Base-by-base conservation (phyloP, 257 asterid genomes). In the Gentiana straminea region DNA sequence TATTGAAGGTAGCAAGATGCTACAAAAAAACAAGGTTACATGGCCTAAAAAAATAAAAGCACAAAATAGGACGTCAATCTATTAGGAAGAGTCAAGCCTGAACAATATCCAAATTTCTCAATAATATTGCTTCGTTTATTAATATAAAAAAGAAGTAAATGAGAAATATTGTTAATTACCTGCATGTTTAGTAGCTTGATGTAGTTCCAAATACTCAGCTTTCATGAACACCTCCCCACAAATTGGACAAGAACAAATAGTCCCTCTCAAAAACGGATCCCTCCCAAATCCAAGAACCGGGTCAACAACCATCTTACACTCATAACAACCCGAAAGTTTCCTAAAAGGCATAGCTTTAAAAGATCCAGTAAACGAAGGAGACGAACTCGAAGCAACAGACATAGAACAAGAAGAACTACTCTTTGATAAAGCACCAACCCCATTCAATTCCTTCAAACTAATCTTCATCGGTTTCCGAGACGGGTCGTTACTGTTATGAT, bases 281-380 rank as follows among this genome's bases (percentile, higher is more conserved):
- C 87, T 76, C 0, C 89, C 74, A 79, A 80, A 73, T 9, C 84
- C 88, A 57, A 82, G 86, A 55, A 80, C 88, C 36, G 94, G 96
- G 54, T 87, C 96, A 67, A 84, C 87, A 60, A 84, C 96, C 87
- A 87, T 84, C 64, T 87, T 71, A 10, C 96, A 87, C 66, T 87
- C 96, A 54, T 87, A 84, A 64, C 96, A 87, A 1, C 94, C 90
- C 0, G 96, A 84, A 0, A 87, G 72, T 51, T 79, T 87, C 72
- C 96, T 71, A 43, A 86, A 86, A 6, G 87, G 94, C 93, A 84
- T 84, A 37, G 67, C 79, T 58, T 86, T 70, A 64, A 82, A 74
- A 7, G 93, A 75, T 15, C 83, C 84, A 9, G 79, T 62, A 35
- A 75, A 60, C 34, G 83, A 64, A 33, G 87, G 76, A 8, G 76